These are phyloP conservation scores for Solanum dulcamara DNA, from an alignment of 257 asterid genomes.

Conservation along the genomic window DNA sequence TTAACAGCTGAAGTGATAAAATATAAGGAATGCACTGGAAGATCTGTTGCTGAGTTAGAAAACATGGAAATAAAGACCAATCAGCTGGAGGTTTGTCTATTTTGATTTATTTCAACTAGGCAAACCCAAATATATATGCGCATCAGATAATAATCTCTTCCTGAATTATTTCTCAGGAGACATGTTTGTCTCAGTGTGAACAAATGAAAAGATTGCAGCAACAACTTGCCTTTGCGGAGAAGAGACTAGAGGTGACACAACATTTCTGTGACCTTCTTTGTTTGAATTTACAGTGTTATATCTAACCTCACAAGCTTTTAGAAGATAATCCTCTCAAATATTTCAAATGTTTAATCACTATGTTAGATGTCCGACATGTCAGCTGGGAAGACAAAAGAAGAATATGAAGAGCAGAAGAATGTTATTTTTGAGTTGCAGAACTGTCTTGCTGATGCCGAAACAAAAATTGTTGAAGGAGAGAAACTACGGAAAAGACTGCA, in stretches of 20 bases:
- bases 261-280: background rate
- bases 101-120: background rate
- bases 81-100: constrained; percentile 54
- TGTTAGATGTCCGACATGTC: constrained; percentile 61
- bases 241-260: constrained; percentile 42
- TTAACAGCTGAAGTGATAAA: constrained; percentile 43
- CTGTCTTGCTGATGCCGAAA: constrained; percentile 73
- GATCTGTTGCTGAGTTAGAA: constrained; percentile 41
- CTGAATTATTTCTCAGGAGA: constrained; percentile 34
- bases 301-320: background rate
- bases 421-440: constrained; percentile 36
- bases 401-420: constrained; percentile 51
- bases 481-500: constrained; percentile 74
- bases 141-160: background rate
- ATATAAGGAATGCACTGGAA: constrained; percentile 54
- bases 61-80: constrained; percentile 30
- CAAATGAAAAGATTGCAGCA: constrained; percentile 57
- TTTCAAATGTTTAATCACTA: background rate
- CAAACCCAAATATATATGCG: background rate
- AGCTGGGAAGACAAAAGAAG: constrained; percentile 50
- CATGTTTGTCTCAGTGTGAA: constrained; percentile 55
- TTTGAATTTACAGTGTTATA: background rate
- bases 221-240: constrained; percentile 52
- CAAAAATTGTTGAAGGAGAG: constrained; percentile 75
- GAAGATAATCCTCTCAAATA: background rate